Conservation (phyloP, 2,329 filamentous ascomycete genomes). For the Phyllosticta citrichinensis region DNA sequence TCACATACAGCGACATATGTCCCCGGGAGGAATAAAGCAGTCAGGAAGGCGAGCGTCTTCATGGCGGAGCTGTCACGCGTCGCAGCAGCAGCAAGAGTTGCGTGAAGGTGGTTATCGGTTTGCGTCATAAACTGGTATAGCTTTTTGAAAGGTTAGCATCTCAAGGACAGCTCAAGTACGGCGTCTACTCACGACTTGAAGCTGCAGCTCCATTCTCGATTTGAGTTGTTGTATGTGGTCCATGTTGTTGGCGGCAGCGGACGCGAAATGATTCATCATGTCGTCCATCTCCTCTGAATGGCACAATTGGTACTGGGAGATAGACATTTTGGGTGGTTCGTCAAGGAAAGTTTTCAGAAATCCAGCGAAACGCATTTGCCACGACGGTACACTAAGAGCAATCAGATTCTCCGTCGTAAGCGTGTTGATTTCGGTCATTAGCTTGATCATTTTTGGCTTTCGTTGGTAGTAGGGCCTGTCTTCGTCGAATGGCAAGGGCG, state of each 20-base stretch:
- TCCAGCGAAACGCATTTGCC: neutral
- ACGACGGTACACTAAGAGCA: neutral
- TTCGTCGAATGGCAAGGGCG: neutral
- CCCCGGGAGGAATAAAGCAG: conserved; percentile 32
- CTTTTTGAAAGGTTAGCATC: neutral
- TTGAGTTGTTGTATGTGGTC: neutral
- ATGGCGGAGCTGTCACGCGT: conserved; percentile 28
- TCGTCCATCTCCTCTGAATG: neutral
- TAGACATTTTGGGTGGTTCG: neutral
- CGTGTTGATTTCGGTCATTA: neutral
- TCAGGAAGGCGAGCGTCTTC: conserved; percentile 31
- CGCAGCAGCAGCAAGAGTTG: conserved; percentile 13
- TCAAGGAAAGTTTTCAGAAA: neutral
- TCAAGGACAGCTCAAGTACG: neutral
- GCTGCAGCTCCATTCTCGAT: neutral
- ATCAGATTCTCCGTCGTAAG: neutral
- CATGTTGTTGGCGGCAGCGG: neutral
- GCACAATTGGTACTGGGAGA: neutral
- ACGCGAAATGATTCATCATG: neutral
- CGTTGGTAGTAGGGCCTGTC: neutral
- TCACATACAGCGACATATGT: conserved; percentile 29
- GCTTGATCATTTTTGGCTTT: neutral
- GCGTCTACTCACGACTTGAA: neutral
- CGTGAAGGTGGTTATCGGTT: conserved; percentile 13
- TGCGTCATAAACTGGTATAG: conserved; percentile 11